Base-by-base conservation (phyloP, 2,329 filamentous ascomycete genomes). In the Stachybotrys echinatus region DNA sequence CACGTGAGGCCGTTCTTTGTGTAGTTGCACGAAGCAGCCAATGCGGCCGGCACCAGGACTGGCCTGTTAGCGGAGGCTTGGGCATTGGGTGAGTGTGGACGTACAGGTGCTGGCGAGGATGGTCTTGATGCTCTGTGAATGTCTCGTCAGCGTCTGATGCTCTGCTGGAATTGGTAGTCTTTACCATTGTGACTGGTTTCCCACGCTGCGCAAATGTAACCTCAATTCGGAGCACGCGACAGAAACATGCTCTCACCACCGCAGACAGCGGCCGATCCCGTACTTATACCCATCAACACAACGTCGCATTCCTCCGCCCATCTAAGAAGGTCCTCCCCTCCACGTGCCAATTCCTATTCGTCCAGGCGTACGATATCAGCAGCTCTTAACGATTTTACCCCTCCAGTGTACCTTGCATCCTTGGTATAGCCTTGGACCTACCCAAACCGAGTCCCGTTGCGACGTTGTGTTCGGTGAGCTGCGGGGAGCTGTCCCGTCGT, bases 1-100 rank as follows among this genome's bases (percentile, higher is more conserved):
- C 65, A 69, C 19, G 53, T 61, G 23, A 67, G 62, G 42, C 60
- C 60, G 48, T 66, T 65, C 38, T 55, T 56, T 23, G 55, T 57
- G 53, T 62, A 60, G 21, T 50, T 38, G n/a, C 46, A 14, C 23
- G 23, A 46, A 4, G 44, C 23, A 18, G 43, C 43, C 17, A 31
- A n/a, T n/a, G 27, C 44, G 44, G 44, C 44, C 44, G 23, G 19
- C 22, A n/a, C 23, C 44, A 46, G 18, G 23, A 46, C 44, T 46
- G 44, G 27, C 10, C 2, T 34, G 27, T 34, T 34, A 34, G 27
- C 10, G 10, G 27, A 10, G 27, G 27, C 27, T 34, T 3, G 10
- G 27, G 27, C n/a, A n/a, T 34, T 27, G 17, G 20, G 42, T 21
- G 40, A 20, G 3, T 21, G 40, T 6, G 17, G 40, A 23, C 42